Base-by-base conservation (phyloP, 257 asterid species). In the Fraxinus anomala region DNA sequence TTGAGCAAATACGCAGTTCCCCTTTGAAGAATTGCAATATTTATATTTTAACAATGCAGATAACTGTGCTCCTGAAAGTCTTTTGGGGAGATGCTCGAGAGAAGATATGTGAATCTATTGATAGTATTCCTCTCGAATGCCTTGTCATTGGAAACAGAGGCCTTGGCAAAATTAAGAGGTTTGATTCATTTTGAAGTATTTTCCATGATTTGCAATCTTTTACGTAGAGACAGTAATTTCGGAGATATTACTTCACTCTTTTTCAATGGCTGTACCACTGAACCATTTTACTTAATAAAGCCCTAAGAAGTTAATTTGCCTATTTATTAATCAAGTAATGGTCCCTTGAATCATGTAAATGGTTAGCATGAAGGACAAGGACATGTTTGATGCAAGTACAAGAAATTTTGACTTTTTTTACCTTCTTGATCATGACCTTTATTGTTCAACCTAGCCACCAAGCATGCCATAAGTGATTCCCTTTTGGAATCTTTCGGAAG, bases 31-130 rank as follows among this genome's bases (percentile, higher is more conserved):
- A 74, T 36, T 33, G 5, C 0, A 56, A 23, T 72, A 19, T 28
- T 28, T 28, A 51, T 79, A 49, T 61, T 69, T 67, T 40, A 24
- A 14, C 31, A 37, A 61, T 67, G 72, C 96, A 94, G 98, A 83
- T 91, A 21, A 68, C 72, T 28, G 95, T 90, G 82, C 83, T 91
- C 26, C 40, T 89, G 91, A 94, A 94, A 82, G 87, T 94, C 74
- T 91, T 65, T 80, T 94, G 96, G 97, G 98, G 97, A 1, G 98
- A 94, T 88, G 87, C 98, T 68, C 91, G 98, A 0, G 98, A 92
- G 82, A 92, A 92, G 87, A 14, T 94, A 73, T 92, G 97, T 30
- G 92, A 85, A 79, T 80, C 96, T 1, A 76, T 92, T 4, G 97
- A 91, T 12, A 82, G 72, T 23, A 85, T 90, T 81, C 97, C 97